Conservation (phyloP, 768 basidiomycete species). For the Hypholoma sublateritium region DNA sequence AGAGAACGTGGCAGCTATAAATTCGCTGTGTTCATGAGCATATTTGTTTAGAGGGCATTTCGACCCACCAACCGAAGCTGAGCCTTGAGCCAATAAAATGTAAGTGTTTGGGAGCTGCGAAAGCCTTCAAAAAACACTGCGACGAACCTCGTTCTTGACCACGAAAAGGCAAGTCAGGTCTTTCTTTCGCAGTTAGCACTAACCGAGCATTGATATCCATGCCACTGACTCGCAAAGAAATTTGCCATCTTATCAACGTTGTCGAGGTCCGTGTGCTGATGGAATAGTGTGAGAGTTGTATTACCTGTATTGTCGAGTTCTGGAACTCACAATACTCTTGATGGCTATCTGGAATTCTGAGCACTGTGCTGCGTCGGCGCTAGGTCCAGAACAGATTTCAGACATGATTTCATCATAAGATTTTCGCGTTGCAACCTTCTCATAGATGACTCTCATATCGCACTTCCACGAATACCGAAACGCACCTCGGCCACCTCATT, state of each 20-base stretch:
- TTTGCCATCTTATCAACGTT: conserved; percentile 61
- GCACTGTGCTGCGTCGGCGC: conserved; percentile 39
- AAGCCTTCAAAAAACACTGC: not conserved
- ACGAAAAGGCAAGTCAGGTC: conserved; percentile 59
- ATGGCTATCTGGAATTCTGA: conserved; percentile 47
- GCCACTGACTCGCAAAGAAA: conserved; percentile 53
- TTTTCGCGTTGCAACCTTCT: conserved; percentile 64
- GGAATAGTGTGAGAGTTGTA: not conserved
- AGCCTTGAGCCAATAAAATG: not conserved
- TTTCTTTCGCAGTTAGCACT: conserved; percentile 19
- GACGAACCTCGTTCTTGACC: conserved; percentile 52
- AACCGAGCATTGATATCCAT: not conserved
- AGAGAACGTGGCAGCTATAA: conserved; percentile 69
- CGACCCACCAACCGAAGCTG: conserved; percentile 16
- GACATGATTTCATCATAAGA: conserved; percentile 49
- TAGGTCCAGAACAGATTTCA: conserved; percentile 45
- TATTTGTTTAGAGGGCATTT: not conserved
- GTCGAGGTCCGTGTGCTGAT: conserved; percentile 46
- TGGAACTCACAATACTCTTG: conserved; percentile 29
- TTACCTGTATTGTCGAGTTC: not conserved
- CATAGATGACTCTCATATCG: not conserved
- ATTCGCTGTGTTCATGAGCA: not conserved
- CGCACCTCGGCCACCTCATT: conserved; percentile 69
- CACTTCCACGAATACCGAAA: conserved; percentile 15
- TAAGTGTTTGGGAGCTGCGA: not conserved